Percentiles rank a stretch among this genome's conserved stretches.
These are phyloP conservation scores for Starmerella floris DNA, from an alignment of 805 yeast species.

Conservation along the genomic window DNA sequence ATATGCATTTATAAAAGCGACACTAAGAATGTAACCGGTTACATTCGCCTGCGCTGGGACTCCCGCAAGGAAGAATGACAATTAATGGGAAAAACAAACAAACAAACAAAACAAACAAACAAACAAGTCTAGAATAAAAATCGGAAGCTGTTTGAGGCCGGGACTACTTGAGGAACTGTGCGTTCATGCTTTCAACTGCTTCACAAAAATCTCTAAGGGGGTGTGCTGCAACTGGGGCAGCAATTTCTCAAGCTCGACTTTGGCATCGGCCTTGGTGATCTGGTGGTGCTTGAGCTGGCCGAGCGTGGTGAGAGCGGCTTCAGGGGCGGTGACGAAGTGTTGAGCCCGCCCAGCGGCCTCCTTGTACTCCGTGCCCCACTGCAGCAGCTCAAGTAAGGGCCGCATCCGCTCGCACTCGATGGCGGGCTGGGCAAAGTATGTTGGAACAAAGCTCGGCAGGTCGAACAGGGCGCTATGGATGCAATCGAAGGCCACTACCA, in stretches of 20 bases:
- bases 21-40: too few species aligned
- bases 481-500: constrained; percentile 14
- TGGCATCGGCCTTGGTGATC: constrained; percentile 2
- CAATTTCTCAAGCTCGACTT: constrained; percentile 2
- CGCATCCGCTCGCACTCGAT: constrained; percentile 5
- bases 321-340: neutral
- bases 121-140: too few species aligned
- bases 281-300: constrained; percentile 4
- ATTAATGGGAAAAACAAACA: too few species aligned
- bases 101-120: too few species aligned
- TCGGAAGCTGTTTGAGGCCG: too few species aligned
- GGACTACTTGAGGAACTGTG: too few species aligned
- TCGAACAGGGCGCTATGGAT: constrained; percentile 9
- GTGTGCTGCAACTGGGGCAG: constrained; percentile 11
- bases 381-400: constrained; percentile 5
- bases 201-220: constrained; percentile 11
- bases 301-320: constrained; percentile 1
- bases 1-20: too few species aligned
- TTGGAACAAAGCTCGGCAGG: constrained; percentile 12
- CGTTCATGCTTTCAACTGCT: too few species aligned
- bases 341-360: neutral
- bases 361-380: neutral
- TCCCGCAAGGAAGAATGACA: too few species aligned
- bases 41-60: too few species aligned
- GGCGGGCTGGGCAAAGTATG: constrained; percentile 3